phyloP scores from a whole-genome alignment of 176 grass and related monocot species.

The Carex littledalei region DNA sequence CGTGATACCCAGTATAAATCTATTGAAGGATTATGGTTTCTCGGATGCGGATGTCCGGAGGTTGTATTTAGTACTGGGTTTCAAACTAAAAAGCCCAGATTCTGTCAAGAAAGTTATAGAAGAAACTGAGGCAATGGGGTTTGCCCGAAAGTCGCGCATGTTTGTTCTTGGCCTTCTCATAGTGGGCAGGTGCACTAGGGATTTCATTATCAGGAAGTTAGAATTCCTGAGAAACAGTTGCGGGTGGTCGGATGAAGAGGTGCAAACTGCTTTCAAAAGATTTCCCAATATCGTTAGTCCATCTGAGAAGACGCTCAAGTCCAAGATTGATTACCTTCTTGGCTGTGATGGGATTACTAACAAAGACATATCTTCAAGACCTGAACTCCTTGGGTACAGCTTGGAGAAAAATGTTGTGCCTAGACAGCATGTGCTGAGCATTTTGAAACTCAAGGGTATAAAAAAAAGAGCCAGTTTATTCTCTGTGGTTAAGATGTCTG shows the following conservation, averaged over 20 bases:
- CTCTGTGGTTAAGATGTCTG: neutral
- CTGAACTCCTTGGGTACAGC: neutral
- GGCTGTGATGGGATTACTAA: neutral
- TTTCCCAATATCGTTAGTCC: neutral
- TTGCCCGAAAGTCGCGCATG: neutral
- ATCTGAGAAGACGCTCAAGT: neutral
- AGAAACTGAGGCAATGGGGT: conserved; percentile 4
- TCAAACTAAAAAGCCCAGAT: neutral
- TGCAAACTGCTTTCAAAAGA: neutral
- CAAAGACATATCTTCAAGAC: neutral
- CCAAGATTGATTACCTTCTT: conserved; percentile 8
- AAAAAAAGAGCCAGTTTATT: neutral
- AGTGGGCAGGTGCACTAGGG: neutral
- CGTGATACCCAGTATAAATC: neutral
- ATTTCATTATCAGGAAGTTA: neutral
- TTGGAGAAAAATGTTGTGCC: neutral
- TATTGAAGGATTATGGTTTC: neutral
- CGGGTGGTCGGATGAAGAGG: neutral
- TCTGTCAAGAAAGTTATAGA: neutral
- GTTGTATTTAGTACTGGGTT: neutral
- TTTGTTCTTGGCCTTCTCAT: neutral
- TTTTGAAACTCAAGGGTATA: neutral
- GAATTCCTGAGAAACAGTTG: neutral
- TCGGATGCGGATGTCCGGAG: neutral
- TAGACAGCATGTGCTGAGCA: neutral